Evolutionary conservation across 805 yeast species (phyloP).

Genomic region (Wickerhamomyces hampshirensis): DNA sequence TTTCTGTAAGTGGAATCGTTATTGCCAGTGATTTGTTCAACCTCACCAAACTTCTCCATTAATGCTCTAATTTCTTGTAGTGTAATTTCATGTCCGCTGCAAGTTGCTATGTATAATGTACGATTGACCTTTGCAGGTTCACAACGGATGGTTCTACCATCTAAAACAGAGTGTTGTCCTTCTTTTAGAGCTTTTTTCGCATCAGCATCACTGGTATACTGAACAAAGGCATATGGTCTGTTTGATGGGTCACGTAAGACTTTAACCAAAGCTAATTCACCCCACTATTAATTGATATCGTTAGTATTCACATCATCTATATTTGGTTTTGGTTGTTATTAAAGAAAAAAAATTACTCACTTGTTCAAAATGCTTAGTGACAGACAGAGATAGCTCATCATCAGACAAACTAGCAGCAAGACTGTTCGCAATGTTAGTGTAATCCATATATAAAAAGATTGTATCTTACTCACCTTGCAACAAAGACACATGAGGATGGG

Average conservation of each 20-base stretch:
- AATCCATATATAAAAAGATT: neutral
- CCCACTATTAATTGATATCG: slow-evolving; percentile 43
- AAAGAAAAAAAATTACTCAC: slow-evolving; percentile 8
- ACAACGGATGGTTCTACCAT: slow-evolving; percentile 77
- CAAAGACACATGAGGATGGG: slow-evolving; percentile 86
- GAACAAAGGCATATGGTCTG: slow-evolving; percentile 92
- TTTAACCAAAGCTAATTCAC: slow-evolving; percentile 66
- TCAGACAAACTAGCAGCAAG: slow-evolving; percentile 61
- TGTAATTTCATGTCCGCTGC: slow-evolving; percentile 25
- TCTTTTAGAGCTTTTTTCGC: slow-evolving; percentile 60
- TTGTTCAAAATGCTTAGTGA: slow-evolving; percentile 57
- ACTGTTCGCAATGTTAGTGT: slow-evolving; percentile 32
- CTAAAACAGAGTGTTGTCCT: slow-evolving; percentile 65
- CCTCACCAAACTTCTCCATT: slow-evolving; percentile 60
- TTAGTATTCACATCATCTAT: slow-evolving; percentile 1
- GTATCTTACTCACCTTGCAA: slow-evolving; percentile 44
- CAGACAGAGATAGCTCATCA: slow-evolving; percentile 66
- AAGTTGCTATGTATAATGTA: slow-evolving; percentile 58
- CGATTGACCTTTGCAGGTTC: slow-evolving; percentile 91
- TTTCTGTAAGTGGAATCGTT: slow-evolving; percentile 28
- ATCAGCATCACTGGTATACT: slow-evolving; percentile 65
- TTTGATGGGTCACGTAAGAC: slow-evolving; percentile 77
- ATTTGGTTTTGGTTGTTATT: no score
- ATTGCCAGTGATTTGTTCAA: slow-evolving; percentile 57
- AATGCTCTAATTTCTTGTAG: slow-evolving; percentile 32